phyloP scores from a whole-genome alignment of 495 filamentous ascomycete species.

The Penicillium maclennaniae region DNA sequence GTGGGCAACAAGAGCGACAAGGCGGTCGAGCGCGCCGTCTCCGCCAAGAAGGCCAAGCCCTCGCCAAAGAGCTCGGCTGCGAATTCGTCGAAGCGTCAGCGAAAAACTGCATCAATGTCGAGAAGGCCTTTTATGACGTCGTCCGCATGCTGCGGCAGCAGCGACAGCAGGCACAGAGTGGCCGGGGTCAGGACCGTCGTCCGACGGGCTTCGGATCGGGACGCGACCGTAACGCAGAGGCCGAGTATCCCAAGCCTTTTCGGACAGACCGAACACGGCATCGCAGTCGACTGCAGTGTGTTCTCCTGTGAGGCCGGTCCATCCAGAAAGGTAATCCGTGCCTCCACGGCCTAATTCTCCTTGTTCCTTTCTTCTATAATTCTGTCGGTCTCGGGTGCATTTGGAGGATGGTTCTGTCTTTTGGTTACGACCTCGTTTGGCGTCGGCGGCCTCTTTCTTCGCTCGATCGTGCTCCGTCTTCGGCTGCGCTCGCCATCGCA shows the following conservation, averaged over 20 bases:
- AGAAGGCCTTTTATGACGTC: constrained; percentile 98
- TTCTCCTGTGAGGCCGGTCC: constrained; percentile 37
- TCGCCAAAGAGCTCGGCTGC: constrained; percentile 89
- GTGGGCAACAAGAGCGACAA: constrained; percentile 98
- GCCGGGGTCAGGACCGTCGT: constrained; percentile 38
- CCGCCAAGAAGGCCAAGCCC: constrained; percentile 91
- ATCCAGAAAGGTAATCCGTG: constrained; percentile 10
- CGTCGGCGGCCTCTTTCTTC: constrained; percentile 20
- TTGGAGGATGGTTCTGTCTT: constrained; percentile 30
- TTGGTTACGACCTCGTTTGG: constrained; percentile 27
- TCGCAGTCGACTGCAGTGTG: constrained; percentile 38
- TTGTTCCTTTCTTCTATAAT: constrained; percentile 14
- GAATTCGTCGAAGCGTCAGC: constrained; percentile 98
- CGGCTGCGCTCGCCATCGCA: neutral
- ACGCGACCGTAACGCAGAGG: constrained; percentile 38
- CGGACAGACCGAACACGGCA: constrained; percentile 41
- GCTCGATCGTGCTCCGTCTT: constrained; percentile 1
- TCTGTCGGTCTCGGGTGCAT: constrained; percentile 30
- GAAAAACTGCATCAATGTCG: constrained; percentile 99
- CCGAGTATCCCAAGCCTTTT: constrained; percentile 42
- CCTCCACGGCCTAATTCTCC: constrained; percentile 9
- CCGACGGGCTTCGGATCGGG: constrained; percentile 33
- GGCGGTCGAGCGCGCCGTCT: constrained; percentile 92
- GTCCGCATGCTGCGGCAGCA: constrained; percentile 84
- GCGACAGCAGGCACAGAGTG: constrained; percentile 53